Conservation (phyloP, 441 rosid species). For the Viola pubescens region DNA sequence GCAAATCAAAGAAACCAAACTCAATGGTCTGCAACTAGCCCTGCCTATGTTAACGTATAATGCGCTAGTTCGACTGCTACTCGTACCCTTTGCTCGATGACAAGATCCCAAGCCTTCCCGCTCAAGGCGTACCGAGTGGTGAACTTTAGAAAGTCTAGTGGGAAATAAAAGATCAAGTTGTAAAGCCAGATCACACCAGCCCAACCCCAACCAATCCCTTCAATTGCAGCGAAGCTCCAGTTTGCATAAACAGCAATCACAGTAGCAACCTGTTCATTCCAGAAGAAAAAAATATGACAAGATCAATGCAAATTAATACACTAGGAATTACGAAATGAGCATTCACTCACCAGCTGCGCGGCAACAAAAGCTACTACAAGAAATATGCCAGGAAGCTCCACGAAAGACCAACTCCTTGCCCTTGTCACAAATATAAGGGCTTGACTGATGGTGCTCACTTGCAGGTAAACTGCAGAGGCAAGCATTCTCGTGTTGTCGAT, state of each 20-base stretch:
- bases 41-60: not conserved
- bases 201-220: conserved; percentile 79
- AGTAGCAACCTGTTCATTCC: conserved; percentile 43
- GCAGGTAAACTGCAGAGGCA: conserved; percentile 55
- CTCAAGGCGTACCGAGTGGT: conserved; percentile 46
- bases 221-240: conserved; percentile 52
- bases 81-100: conserved; percentile 46
- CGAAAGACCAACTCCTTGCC: conserved; percentile 67
- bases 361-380: conserved; percentile 43
- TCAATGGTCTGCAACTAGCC: not conserved
- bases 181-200: conserved; percentile 68
- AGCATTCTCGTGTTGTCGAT: conserved; percentile 50
- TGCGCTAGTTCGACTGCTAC: not conserved
- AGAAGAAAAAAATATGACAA: not conserved
- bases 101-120: conserved; percentile 61
- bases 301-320: not conserved
- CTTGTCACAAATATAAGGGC: conserved; percentile 72
- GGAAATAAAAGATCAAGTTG: conserved; percentile 45
- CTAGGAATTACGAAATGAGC: not conserved
- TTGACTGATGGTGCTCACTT: conserved; percentile 71
- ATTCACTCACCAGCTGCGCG: conserved; percentile 49
- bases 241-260: conserved; percentile 58
- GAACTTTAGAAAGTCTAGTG: conserved; percentile 72
- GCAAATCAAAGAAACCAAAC: not conserved
- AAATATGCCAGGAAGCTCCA: conserved; percentile 60